Base-by-base conservation (phyloP, 1,139 yeast genomes). In the Arxiozyma slooffiae region DNA sequence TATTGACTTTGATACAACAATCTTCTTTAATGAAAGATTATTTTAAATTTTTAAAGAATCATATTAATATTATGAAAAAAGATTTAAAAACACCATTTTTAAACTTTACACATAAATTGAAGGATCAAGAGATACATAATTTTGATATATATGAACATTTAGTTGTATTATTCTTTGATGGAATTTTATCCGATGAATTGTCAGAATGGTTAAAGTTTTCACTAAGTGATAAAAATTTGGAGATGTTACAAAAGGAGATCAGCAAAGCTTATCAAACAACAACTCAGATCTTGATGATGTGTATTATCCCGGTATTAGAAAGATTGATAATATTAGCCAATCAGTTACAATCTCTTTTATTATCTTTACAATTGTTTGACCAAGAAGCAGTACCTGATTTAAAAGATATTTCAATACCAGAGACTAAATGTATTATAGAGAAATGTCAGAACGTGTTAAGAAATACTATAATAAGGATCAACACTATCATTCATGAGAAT, bases 181-280 rank as follows among this genome's bases (percentile, higher is more conserved):
- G 68, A 5, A 50, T 46, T 17, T 47, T 57, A 1, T 38, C 54
- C 8, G 48, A 48, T 8, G 68, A 70, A 4, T 65, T 79, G 3
- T 68, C 68, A 47, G 71, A 71, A 22, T 79, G 83, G 83, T 55
- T 78, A 9, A 70, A 72, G 20, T 74, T 74, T 41, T 66, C 72
- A 24, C 70, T 85, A 41, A 89, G 87, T 1, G 92, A 85, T 54
- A 70, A 86, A 53, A 89, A 88, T 14, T 66, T 79, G 43, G 81
- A 79, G 55, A 73, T 78, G 57, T 77, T 90, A 77, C 67, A 69
- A 11, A 77, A 75, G 51, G 54, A 75, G 22, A 83, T 85, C 0
- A 70, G 49, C 1, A 55, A 53, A 16, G 50, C 57, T 41, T 60
- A 60, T 42, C 53, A 58, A 30, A 60, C 58, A 38, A 46, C 53